phyloP scores from a whole-genome alignment of 78 protist genomes.

The Acrasis kona region DNA sequence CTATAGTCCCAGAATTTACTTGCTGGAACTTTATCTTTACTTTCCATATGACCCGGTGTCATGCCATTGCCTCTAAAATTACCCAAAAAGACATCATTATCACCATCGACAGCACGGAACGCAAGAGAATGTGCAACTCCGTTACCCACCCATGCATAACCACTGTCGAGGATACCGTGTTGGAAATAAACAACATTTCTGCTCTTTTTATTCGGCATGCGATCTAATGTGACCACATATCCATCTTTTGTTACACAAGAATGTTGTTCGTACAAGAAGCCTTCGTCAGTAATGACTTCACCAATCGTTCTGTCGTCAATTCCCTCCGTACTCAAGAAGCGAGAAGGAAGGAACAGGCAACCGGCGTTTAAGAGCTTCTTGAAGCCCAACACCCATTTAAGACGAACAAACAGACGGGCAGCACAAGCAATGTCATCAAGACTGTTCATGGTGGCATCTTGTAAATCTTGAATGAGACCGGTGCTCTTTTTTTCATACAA shows the following conservation, averaged over 20 bases:
- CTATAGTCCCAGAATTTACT: slow-evolving; percentile 19
- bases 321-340: not conserved
- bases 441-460: not conserved
- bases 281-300: not conserved
- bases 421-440: slow-evolving; percentile 14
- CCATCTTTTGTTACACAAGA: not conserved
- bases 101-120: not conserved
- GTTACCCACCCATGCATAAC: slow-evolving; percentile 15
- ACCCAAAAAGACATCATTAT: slow-evolving; percentile 16
- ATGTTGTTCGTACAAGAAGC: not conserved
- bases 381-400: not conserved
- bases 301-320: not conserved
- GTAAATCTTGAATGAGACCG: slow-evolving; percentile 11
- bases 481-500: slow-evolving; percentile 1
- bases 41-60: not conserved
- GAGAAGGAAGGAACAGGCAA: not conserved
- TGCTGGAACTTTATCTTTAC: not conserved
- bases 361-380: not conserved
- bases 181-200: slow-evolving; percentile 8
- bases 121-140: slow-evolving; percentile 8
- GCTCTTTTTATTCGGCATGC: not conserved
- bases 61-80: slow-evolving; percentile 16
- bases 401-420: not conserved
- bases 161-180: slow-evolving; percentile 16
- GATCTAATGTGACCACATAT: not conserved